A percentile compares a stretch with the other conserved stretches of the same genome.
phyloP scores from a whole-genome alignment of 1,139 yeast genomes.

The Yamadazyma mexicana region DNA sequence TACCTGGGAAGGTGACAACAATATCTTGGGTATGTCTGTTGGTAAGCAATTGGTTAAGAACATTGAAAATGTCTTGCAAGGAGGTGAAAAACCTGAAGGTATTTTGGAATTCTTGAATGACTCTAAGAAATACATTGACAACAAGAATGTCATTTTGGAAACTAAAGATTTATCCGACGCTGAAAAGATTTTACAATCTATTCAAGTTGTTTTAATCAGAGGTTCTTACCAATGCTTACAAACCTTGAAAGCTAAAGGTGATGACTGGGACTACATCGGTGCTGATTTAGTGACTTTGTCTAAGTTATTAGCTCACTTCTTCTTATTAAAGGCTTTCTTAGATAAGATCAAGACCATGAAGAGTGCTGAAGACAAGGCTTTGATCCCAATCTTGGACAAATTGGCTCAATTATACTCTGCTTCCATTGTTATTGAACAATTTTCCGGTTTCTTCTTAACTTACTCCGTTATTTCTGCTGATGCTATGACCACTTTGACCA shows the following conservation, averaged over 20 bases:
- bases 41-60: conserved; percentile 49
- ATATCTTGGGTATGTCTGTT: conserved; percentile 45
- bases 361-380: conserved; percentile 22
- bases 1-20: conserved; percentile 57
- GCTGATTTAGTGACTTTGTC: conserved; percentile 60
- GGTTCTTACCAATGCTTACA: conserved; percentile 33
- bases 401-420: conserved; percentile 32
- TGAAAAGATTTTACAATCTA: conserved; percentile 34
- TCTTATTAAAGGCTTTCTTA: conserved; percentile 32
- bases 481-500: conserved; percentile 33
- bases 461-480: conserved; percentile 34
- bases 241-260: conserved; percentile 29
- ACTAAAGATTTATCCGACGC: conserved; percentile 32
- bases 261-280: conserved; percentile 50
- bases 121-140: conserved; percentile 30
- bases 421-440: conserved; percentile 35
- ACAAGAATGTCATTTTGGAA: conserved; percentile 25
- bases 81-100: conserved; percentile 35
- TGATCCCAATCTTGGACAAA: conserved; percentile 26
- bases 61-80: conserved; percentile 34
- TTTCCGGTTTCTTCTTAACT: conserved; percentile 42
- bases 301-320: conserved; percentile 49
- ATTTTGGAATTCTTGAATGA: conserved; percentile 39
- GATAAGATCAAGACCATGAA: conserved; percentile 27
- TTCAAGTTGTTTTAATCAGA: conserved; percentile 47